These are phyloP conservation scores for Chamaecyparis obtusa DNA, from an alignment of 75 land plant genomes.

Conservation along the genomic window DNA sequence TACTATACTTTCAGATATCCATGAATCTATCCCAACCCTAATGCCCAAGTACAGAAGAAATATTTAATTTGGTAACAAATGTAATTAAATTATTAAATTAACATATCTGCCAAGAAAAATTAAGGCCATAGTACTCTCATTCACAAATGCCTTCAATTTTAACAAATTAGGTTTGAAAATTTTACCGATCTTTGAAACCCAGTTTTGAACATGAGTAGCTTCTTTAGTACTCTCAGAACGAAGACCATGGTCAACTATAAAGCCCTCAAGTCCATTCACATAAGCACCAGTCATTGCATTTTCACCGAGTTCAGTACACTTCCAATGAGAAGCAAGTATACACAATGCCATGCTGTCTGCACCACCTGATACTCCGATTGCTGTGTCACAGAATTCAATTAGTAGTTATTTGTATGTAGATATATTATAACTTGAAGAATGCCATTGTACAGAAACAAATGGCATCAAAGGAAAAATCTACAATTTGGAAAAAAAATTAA, in stretches of 20 bases:
- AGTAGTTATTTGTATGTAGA: neutral
- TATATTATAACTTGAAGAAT: neutral
- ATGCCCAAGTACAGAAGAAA: neutral
- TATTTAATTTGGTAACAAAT: neutral
- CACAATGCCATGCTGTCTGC: constrained; percentile 96
- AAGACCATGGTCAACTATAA: constrained; percentile 86
- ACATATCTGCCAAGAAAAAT: neutral
- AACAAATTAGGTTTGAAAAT: neutral
- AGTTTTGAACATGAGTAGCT: constrained; percentile 50
- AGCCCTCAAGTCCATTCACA: constrained; percentile 53
- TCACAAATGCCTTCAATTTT: neutral
- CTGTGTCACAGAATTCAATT: constrained; percentile 28
- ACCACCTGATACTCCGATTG: constrained; percentile 94
- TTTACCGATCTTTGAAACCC: constrained; percentile 50
- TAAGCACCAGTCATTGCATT: constrained; percentile 11
- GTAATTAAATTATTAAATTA: neutral
- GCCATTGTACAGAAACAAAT: neutral
- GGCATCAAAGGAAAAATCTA: neutral
- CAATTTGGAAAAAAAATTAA: neutral
- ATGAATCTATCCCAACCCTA: neutral
- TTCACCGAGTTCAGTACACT: constrained; percentile 14
- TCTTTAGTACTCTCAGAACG: constrained; percentile 77
- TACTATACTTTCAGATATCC: neutral
- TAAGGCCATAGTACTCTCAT: neutral
- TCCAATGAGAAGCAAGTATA: constrained; percentile 69